phyloP scores from a whole-genome alignment of 768 basidiomycete species.

The Boletellus emodensis region DNA sequence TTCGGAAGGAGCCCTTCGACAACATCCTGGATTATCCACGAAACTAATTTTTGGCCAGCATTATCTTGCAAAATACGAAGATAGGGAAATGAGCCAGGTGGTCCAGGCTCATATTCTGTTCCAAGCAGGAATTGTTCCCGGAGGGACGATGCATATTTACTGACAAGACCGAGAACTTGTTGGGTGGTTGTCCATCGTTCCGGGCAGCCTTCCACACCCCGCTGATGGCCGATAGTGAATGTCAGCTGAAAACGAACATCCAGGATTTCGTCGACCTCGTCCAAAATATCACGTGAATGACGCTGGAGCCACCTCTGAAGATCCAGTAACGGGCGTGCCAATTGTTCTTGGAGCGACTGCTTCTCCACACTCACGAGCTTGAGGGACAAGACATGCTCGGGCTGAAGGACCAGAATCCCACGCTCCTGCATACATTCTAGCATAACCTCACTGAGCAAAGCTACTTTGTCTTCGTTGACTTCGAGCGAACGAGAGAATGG shows the following conservation, averaged over 20 bases:
- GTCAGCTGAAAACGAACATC: constrained; percentile 45
- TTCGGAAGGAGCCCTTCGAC: no score
- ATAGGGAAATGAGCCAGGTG: no score
- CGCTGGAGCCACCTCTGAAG: constrained; percentile 16
- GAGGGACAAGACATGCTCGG: constrained; percentile 49
- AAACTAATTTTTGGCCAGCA: no score
- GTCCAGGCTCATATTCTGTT: no score
- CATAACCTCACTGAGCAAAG: constrained; percentile 17
- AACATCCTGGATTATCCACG: no score
- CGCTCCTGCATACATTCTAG: constrained; percentile 31
- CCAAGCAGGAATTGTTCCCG: no score
- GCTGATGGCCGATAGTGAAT: constrained; percentile 40
- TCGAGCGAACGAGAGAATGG: constrained; percentile 42
- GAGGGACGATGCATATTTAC: constrained; percentile 1
- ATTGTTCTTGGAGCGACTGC: neutral
- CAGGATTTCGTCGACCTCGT: constrained; percentile 24
- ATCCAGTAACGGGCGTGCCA: constrained; percentile 20
- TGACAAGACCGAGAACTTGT: constrained; percentile 22
- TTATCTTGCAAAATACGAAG: no score
- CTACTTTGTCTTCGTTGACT: constrained; percentile 17
- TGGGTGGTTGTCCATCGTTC: constrained; percentile 2
- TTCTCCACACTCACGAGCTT: constrained; percentile 35
- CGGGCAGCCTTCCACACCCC: constrained; percentile 32
- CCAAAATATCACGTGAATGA: constrained; percentile 17
- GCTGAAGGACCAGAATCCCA: constrained; percentile 44